A percentile compares a stretch with the other conserved stretches of the same genome.
Conservation (phyloP, 2,329 filamentous ascomycete genomes). For the Exophiala spinifera region DNA sequence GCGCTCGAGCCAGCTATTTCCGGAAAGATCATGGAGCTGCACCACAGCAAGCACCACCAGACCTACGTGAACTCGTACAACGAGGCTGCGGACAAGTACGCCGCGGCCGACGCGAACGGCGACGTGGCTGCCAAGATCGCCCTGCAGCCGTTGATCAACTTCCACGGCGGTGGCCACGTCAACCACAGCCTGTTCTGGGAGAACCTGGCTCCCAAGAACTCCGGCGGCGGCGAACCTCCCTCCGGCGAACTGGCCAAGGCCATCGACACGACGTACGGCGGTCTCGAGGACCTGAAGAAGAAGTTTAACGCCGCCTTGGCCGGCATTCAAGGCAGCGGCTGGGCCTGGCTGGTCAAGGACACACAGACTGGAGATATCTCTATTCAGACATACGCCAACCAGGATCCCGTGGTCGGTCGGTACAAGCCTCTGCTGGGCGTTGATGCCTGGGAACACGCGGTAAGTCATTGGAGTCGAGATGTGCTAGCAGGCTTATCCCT, state of each 20-base stretch:
- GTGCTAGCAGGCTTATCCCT: no score
- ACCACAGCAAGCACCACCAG: constrained; percentile 91
- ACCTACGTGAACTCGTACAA: constrained; percentile 90
- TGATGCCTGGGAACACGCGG: constrained; percentile 91
- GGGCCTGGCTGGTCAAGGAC: constrained; percentile 63
- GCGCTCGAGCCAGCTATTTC: constrained; percentile 83
- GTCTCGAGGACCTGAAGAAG: constrained; percentile 58
- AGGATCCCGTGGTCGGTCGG: constrained; percentile 82
- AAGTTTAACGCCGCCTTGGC: constrained; percentile 63
- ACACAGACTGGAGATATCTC: constrained; percentile 56
- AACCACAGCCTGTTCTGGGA: constrained; percentile 90
- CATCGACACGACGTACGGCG: constrained; percentile 60
- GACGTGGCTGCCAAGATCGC: constrained; percentile 64
- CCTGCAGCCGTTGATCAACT: constrained; percentile 71
- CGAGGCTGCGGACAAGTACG: constrained; percentile 65
- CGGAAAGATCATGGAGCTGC: constrained; percentile 89
- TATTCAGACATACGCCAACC: constrained; percentile 71
- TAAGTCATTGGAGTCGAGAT: constrained; percentile 14
- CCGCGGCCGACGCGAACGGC: constrained; percentile 52
- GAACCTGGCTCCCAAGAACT: constrained; percentile 61
- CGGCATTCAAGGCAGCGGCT: constrained; percentile 63
- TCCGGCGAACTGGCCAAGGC: constrained; percentile 55
- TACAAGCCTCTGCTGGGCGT: constrained; percentile 80
- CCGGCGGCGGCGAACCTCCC: constrained; percentile 62
- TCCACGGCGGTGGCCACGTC: constrained; percentile 88